phyloP scores from a whole-genome alignment of 805 yeast genomes.

The Saccharomyces mikatae region DNA sequence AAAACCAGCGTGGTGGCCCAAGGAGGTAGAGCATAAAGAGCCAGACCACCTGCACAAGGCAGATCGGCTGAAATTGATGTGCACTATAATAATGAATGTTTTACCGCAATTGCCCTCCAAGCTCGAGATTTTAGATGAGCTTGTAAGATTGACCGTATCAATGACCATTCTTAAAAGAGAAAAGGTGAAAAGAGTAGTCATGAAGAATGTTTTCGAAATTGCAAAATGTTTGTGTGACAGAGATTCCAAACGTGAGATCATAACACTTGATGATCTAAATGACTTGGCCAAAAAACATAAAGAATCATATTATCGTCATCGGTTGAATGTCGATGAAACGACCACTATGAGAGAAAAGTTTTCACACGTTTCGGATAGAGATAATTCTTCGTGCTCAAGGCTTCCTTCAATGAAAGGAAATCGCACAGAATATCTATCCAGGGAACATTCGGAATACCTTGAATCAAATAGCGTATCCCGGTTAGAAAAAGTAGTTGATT shows the following conservation, averaged over 20 bases:
- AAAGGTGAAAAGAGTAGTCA: constrained; percentile 5
- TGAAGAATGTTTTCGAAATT: constrained; percentile 14
- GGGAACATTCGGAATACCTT: not conserved
- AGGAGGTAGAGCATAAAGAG: constrained; percentile 48
- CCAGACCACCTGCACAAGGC: constrained; percentile 64
- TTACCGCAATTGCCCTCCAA: constrained; percentile 11
- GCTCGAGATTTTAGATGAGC: constrained; percentile 9
- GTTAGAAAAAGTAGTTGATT: not conserved
- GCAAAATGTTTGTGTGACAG: constrained; percentile 8
- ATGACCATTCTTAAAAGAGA: constrained; percentile 13
- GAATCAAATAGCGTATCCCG: not conserved
- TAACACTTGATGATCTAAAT: not conserved
- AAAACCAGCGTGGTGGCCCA: constrained; percentile 71
- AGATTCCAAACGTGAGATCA: not conserved
- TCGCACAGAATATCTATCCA: not conserved
- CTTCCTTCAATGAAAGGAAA: not conserved
- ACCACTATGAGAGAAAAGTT: not conserved
- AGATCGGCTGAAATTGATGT: constrained; percentile 46
- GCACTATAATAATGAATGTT: constrained; percentile 28
- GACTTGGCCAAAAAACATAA: not conserved
- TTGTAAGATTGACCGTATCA: constrained; percentile 12
- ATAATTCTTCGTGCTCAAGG: not conserved
- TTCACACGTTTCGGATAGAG: not conserved
- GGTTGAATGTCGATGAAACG: not conserved
- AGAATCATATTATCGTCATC: not conserved